Evolutionary conservation across 169 alveolate species (phyloP).

Genomic region (Eimeria maxima): DNA sequence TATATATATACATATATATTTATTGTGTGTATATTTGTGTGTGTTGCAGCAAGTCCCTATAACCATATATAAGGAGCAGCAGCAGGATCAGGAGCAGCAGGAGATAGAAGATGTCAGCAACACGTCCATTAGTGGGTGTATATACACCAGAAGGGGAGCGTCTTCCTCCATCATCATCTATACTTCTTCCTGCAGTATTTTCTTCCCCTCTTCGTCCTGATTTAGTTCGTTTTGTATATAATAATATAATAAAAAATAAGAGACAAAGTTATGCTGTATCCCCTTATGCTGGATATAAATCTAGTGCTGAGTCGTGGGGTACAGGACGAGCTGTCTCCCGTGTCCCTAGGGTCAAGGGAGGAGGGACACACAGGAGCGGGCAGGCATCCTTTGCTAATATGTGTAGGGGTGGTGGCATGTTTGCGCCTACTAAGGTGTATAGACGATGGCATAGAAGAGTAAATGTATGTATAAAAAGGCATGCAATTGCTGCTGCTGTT

Average conservation of each 20-base stretch:
- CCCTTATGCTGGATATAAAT: slow-evolving; percentile 94
- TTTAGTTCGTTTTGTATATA: slow-evolving; percentile 97
- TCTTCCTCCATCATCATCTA: too few species aligned
- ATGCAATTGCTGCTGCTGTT: slow-evolving; percentile 77
- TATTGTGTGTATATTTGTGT: neutral
- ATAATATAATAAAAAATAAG: slow-evolving; percentile 96
- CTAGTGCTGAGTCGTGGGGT: slow-evolving; percentile 98
- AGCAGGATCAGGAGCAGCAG: slow-evolving; percentile 26
- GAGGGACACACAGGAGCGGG: slow-evolving; percentile 99
- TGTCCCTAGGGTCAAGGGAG: slow-evolving; percentile 99
- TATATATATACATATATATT: too few species aligned
- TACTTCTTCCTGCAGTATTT: slow-evolving; percentile 82
- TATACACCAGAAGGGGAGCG: slow-evolving; percentile 4
- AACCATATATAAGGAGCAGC: neutral
- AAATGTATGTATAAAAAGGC: slow-evolving; percentile 97
- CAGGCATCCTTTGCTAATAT: slow-evolving; percentile 99
- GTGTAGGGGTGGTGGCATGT: slow-evolving; percentile 99
- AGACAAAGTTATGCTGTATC: slow-evolving; percentile 98
- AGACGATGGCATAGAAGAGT: slow-evolving; percentile 99
- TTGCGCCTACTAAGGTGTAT: slow-evolving; percentile 98
- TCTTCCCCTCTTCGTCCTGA: slow-evolving; percentile 98
- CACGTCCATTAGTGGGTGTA: slow-evolving; percentile 84
- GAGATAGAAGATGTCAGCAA: slow-evolving; percentile 79
- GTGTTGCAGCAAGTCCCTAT: too few species aligned
- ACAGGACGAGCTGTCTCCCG: slow-evolving; percentile 98